phyloP scores from a whole-genome alignment of 2,329 filamentous ascomycete genomes.

The Zasmidium cellare region DNA sequence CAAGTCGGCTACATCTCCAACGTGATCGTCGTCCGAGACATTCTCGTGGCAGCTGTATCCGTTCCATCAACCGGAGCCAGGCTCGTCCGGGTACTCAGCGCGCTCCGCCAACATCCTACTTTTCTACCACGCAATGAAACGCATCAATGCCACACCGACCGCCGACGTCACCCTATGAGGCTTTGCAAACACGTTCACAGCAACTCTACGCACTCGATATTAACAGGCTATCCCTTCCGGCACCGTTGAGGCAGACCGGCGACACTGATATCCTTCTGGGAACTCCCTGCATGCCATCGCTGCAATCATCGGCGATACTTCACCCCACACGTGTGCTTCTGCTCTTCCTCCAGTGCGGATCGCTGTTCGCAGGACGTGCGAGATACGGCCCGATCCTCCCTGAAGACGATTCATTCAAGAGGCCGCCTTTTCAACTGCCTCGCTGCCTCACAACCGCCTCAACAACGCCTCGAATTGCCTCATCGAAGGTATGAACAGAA shows the following conservation, averaged over 20 bases:
- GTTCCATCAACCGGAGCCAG: neutral
- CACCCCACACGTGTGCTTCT: neutral
- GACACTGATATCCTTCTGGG: neutral
- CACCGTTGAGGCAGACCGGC: neutral
- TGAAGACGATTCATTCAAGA: neutral
- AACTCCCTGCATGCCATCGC: neutral
- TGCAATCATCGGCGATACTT: neutral
- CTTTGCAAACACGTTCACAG: neutral
- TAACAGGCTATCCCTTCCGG: neutral
- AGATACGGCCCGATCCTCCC: neutral
- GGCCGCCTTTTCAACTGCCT: neutral
- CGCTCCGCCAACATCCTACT: neutral
- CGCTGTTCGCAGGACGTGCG: neutral
- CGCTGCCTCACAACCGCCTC: neutral
- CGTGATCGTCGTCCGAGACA: neutral
- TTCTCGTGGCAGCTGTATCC: neutral
- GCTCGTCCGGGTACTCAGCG: too few species aligned
- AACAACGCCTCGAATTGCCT: neutral
- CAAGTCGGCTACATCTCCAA: neutral
- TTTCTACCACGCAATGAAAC: neutral
- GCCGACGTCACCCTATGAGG: neutral
- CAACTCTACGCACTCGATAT: neutral
- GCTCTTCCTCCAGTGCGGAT: neutral
- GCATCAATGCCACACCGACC: neutral
- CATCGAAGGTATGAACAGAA: neutral